A percentile compares a stretch with the other conserved stretches of the same genome.
Evolutionary conservation across 176 grass and related monocot species (phyloP).

Genomic region (Ensete glaucum): DNA sequence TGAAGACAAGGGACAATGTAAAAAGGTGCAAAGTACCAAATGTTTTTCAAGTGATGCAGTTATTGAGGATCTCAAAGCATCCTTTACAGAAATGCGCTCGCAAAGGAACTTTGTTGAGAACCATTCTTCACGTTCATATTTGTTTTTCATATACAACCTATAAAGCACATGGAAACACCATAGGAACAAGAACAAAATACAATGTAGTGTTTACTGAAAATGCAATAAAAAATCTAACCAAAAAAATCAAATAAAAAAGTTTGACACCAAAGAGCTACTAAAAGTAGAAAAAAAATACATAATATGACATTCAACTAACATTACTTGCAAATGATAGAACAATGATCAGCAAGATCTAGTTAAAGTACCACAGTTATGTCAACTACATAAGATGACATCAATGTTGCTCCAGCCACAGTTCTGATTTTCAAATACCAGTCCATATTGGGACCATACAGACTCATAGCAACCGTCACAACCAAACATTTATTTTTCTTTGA

Average conservation of each 20-base stretch:
- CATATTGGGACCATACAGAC: no score
- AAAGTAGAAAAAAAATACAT: neutral
- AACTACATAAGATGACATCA: neutral
- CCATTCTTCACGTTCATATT: constrained; percentile 63
- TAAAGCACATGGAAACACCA: neutral
- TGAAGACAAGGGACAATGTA: constrained; percentile 4
- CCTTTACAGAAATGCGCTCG: constrained; percentile 65
- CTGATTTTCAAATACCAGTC: no score
- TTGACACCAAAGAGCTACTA: neutral
- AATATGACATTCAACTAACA: neutral
- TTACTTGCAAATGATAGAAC: neutral
- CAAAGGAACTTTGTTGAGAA: constrained; percentile 40
- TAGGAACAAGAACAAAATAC: constrained; percentile 14
- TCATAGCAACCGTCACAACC: no score
- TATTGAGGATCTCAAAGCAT: constrained; percentile 54
- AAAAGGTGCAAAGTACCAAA: constrained; percentile 40
- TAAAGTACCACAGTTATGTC: no score
- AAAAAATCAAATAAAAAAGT: neutral
- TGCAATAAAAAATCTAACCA: neutral
- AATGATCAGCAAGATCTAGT: neutral
- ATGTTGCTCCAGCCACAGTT: neutral
- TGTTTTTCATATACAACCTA: constrained; percentile 73
- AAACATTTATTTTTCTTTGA: no score
- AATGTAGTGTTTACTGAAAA: constrained; percentile 3
- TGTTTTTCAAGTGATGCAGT: constrained; percentile 51